Evolutionary conservation across 2,329 filamentous ascomycete species (phyloP).

Genomic region (Arthrobotrys megalospora): DNA sequence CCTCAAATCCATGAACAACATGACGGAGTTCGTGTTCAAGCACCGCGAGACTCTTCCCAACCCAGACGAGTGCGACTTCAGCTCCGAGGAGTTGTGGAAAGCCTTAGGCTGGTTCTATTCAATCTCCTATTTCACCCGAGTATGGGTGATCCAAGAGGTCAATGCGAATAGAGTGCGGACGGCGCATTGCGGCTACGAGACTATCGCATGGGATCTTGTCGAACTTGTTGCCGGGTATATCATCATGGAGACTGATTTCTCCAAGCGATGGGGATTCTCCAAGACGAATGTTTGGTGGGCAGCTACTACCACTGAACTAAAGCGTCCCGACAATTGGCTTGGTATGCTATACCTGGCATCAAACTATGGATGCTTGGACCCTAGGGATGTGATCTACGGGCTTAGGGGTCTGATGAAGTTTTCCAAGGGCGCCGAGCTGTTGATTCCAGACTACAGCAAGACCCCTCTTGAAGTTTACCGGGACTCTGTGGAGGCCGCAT

Average conservation of each 20-base stretch:
- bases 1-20: slow-evolving; percentile 58
- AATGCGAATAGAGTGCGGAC: slow-evolving; percentile 62
- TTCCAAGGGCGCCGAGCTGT: slow-evolving; percentile 54
- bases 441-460: slow-evolving; percentile 63
- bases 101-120: slow-evolving; percentile 63
- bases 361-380: slow-evolving; percentile 61
- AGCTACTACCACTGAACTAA: slow-evolving; percentile 63
- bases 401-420: slow-evolving; percentile 63
- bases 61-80: slow-evolving; percentile 63
- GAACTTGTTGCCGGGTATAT: slow-evolving; percentile 64
- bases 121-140: slow-evolving; percentile 63
- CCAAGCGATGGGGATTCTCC: slow-evolving; percentile 62
- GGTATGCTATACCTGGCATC: slow-evolving; percentile 64
- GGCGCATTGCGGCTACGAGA: slow-evolving; percentile 63
- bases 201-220: slow-evolving; percentile 63
- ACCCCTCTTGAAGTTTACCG: slow-evolving; percentile 62
- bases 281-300: slow-evolving; percentile 64
- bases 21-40: slow-evolving; percentile 61
- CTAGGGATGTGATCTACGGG: slow-evolving; percentile 63
- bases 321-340: slow-evolving; percentile 64
- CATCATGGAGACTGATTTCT: slow-evolving; percentile 64
- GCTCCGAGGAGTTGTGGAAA: slow-evolving; percentile 63
- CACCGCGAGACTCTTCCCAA: slow-evolving; percentile 59
- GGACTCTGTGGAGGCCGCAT: slow-evolving; percentile 64
- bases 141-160: slow-evolving; percentile 64